phyloP scores from a whole-genome alignment of 176 grass and related monocot genomes.

The Elymus sibiricus region DNA sequence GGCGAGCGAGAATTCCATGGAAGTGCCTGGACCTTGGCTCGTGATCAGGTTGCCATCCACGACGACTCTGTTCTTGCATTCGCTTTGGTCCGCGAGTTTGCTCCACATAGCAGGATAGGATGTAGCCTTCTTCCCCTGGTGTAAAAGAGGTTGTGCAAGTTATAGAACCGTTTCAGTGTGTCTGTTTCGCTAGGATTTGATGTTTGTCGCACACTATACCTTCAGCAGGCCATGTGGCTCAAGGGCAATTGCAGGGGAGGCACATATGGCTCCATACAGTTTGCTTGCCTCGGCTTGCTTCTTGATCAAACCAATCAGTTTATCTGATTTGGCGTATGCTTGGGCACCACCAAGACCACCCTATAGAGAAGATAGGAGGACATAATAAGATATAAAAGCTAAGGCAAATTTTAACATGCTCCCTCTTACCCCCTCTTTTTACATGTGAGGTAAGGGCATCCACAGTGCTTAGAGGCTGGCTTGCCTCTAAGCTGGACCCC shows the following conservation, averaged over 20 bases:
- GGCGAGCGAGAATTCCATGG: constrained; percentile 59
- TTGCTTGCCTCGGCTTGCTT: constrained; percentile 59
- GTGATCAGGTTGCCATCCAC: constrained; percentile 79
- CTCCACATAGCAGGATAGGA: constrained; percentile 65
- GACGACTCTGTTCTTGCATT: constrained; percentile 59
- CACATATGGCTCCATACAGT: constrained; percentile 79
- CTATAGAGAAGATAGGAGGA: constrained; percentile 23
- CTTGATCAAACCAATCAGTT: constrained; percentile 52
- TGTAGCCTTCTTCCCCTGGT: constrained; percentile 75
- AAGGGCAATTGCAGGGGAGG: constrained; percentile 69
- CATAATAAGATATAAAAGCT: constrained; percentile 4
- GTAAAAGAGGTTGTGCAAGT: neutral
- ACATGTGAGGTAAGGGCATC: no score
- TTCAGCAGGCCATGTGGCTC: constrained; percentile 71
- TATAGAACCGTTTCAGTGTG: neutral
- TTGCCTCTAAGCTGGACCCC: no score
- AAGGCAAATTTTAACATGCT: no score
- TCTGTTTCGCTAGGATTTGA: neutral
- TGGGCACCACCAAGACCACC: constrained; percentile 77
- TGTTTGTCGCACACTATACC: constrained; percentile 25
- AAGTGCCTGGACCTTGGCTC: constrained; percentile 71
- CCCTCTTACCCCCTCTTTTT: no score
- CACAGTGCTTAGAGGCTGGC: no score
- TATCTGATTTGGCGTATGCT: constrained; percentile 65
- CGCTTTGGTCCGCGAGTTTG: constrained; percentile 64